Evolutionary conservation across 345 rosid genomes (phyloP).

Genomic region (Salix arbutifolia): DNA sequence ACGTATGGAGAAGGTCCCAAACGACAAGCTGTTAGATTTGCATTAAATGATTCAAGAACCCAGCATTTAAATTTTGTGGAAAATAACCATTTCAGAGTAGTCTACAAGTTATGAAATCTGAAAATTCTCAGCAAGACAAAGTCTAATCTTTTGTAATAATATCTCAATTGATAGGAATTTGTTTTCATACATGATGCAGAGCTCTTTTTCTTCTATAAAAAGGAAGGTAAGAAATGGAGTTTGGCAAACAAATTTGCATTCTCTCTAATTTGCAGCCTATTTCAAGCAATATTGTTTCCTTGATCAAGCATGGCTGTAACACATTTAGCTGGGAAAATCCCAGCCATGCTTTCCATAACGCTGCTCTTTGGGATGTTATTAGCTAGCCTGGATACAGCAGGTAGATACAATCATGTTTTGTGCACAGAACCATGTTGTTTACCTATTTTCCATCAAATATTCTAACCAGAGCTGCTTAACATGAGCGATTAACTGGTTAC

Average conservation of each 20-base stretch:
- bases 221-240: neutral
- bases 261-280: neutral
- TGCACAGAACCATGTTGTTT: too few relatives aligned
- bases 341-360: neutral
- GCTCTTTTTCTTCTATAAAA: neutral
- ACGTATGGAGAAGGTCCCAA: neutral
- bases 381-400: conserved; percentile 17
- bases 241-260: neutral
- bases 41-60: neutral
- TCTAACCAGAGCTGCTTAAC: neutral
- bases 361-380: conserved; percentile 11
- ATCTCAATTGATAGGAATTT: too few relatives aligned
- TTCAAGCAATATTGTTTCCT: neutral
- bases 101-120: neutral
- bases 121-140: neutral
- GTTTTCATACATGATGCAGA: too few relatives aligned
- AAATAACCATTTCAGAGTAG: neutral
- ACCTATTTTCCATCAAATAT: neutral
- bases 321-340: neutral
- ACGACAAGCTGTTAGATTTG: neutral
- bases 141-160: neutral
- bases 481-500: neutral
- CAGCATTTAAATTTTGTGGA: neutral
- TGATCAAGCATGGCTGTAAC: neutral
- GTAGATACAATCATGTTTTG: neutral